Percentiles rank a stretch among this genome's conserved stretches.
Evolutionary conservation across 768 basidiomycete genomes (phyloP).

Genomic region (Epithele typhae): DNA sequence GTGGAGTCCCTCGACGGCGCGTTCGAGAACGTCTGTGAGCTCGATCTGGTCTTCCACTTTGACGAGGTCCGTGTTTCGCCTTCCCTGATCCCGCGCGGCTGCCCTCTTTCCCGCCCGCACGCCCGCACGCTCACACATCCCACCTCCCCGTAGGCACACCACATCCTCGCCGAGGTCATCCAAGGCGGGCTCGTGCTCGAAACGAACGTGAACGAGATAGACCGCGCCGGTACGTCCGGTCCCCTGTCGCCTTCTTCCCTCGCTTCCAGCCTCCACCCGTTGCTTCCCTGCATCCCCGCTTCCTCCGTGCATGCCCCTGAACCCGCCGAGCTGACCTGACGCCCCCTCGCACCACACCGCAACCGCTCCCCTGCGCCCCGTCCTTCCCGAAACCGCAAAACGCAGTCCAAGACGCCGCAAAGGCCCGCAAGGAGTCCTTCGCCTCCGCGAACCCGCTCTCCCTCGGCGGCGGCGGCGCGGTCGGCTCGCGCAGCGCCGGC

Average conservation of each 20-base stretch:
- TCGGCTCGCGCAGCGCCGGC: constrained; percentile 54
- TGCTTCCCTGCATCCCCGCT: neutral
- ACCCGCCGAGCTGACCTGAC: neutral
- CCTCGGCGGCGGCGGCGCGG: constrained; percentile 47
- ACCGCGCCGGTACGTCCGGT: constrained; percentile 57
- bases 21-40: constrained; percentile 97
- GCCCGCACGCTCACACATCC: neutral
- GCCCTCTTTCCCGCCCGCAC: too few species aligned
- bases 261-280: too few species aligned
- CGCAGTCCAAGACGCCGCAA: constrained; percentile 65
- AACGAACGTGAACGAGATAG: constrained; percentile 88
- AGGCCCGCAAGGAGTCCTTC: constrained; percentile 74
- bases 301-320: too few species aligned
- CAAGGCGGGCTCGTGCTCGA: constrained; percentile 96
- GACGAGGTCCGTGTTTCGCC: constrained; percentile 66
- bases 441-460: constrained; percentile 80
- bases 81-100: too few species aligned
- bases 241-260: neutral
- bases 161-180: constrained; percentile 93
- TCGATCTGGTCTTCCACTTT: constrained; percentile 98
- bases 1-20: constrained; percentile 94
- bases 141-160: constrained; percentile 64
- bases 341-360: too few species aligned
- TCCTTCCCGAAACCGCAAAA: neutral
- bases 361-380: neutral